A percentile compares a stretch with the other conserved stretches of the same genome.
phyloP scores from a whole-genome alignment of 108 stramenopile species.

The Conticribra guillardii region DNA sequence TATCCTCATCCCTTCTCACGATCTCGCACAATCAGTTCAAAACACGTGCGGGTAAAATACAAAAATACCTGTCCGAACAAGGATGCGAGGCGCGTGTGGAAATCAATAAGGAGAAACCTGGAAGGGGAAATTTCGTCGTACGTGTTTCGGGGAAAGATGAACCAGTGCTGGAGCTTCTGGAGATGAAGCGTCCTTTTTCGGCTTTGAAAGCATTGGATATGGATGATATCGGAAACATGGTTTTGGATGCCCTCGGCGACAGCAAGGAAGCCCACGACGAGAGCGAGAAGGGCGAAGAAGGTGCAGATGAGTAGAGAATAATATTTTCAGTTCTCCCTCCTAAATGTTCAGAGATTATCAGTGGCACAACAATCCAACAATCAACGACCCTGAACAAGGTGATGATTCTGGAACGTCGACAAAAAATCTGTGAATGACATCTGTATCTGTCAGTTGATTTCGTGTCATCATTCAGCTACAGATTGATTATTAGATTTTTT shows the following conservation, averaged over 20 bases:
- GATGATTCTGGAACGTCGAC: neutral
- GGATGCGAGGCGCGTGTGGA: conserved; percentile 55
- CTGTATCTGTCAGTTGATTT: neutral
- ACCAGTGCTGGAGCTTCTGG: conserved; percentile 77
- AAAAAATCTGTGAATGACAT: neutral
- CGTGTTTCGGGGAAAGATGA: conserved; percentile 65
- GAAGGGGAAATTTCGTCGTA: conserved; percentile 82
- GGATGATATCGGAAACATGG: conserved; percentile 57
- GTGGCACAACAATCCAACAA: too few relatives aligned
- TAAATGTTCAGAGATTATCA: too few relatives aligned
- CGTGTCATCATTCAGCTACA: too few relatives aligned
- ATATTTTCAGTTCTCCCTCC: too few relatives aligned
- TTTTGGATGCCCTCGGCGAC: neutral
- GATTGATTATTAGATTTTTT: too few relatives aligned
- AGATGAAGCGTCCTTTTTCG: conserved; percentile 84
- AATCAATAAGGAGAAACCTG: conserved; percentile 81
- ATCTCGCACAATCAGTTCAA: conserved; percentile 65
- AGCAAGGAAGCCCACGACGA: neutral
- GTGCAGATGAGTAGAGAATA: neutral
- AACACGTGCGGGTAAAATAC: conserved; percentile 76
- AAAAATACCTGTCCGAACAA: conserved; percentile 65
- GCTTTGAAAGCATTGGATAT: conserved; percentile 87
- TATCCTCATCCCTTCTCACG: neutral
- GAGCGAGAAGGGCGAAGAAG: neutral
- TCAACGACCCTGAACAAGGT: too few relatives aligned